Conservation (phyloP, 1,284 basidiomycete genomes). For the Ganoderma sinense region DNA sequence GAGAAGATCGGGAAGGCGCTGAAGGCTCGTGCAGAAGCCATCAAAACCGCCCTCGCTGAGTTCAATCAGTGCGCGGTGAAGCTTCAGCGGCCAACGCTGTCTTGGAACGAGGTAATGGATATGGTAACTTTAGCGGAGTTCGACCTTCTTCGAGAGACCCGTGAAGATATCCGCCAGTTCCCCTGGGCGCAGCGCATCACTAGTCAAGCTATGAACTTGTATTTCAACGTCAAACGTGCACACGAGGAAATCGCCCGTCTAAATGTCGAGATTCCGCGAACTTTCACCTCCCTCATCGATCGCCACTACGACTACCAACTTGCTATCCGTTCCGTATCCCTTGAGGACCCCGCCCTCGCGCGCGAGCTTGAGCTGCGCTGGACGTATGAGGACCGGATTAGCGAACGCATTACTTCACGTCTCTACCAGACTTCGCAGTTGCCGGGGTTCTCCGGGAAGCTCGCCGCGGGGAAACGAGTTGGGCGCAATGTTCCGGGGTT, state of each 20-base stretch:
- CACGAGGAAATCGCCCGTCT: neutral
- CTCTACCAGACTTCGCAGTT: neutral
- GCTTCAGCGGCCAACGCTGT: too few species aligned
- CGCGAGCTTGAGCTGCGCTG: neutral
- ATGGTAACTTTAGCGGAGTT: too few species aligned
- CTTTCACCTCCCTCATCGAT: conserved; percentile 3
- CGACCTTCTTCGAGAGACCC: too few species aligned
- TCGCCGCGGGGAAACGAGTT: neutral
- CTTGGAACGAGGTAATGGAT: too few species aligned
- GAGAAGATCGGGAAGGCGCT: too few species aligned
- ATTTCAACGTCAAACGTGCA: too few species aligned
- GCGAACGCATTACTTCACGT: neutral
- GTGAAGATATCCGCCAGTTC: too few species aligned
- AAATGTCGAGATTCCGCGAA: conserved; percentile 5
- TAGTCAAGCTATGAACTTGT: too few species aligned
- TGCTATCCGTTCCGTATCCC: neutral
- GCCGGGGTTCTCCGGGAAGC: neutral
- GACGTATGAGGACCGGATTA: neutral
- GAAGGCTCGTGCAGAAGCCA: too few species aligned
- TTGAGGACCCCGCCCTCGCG: neutral
- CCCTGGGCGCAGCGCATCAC: too few species aligned
- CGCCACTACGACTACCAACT: neutral
- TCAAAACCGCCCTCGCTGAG: too few species aligned
- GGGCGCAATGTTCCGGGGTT: neutral
- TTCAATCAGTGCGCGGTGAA: too few species aligned